These are phyloP conservation scores for Staphylotrichum longicolle DNA, from an alignment of 495 filamentous ascomycete genomes.

Conservation along the genomic window DNA sequence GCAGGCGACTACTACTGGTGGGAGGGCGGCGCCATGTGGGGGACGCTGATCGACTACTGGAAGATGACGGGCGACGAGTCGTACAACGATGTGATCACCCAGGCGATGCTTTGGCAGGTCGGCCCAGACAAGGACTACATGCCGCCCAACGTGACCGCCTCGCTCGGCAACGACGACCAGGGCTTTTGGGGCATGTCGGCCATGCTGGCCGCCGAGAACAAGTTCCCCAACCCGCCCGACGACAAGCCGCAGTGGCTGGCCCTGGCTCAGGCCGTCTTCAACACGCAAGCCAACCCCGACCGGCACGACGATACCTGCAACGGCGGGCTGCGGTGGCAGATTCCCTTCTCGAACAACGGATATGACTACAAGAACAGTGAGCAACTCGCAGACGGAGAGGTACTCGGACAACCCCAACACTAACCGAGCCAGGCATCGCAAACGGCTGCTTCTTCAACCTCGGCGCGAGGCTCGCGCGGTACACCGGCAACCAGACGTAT, in stretches of 20 bases:
- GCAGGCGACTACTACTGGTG: slow-evolving; percentile 59
- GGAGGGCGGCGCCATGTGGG: slow-evolving; percentile 74
- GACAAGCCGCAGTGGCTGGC: slow-evolving; percentile 66
- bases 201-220: slow-evolving; percentile 70
- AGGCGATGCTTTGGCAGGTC: slow-evolving; percentile 68
- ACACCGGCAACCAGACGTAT: slow-evolving; percentile 77
- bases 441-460: slow-evolving; percentile 88
- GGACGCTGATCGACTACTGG: slow-evolving; percentile 76
- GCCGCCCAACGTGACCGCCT: slow-evolving; percentile 67
- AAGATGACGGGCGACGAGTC: slow-evolving; percentile 66
- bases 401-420: neutral
- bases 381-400: neutral
- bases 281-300: slow-evolving; percentile 56
- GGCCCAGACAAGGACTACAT: slow-evolving; percentile 66
- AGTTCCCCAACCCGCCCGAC: slow-evolving; percentile 60
- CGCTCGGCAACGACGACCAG: slow-evolving; percentile 84
- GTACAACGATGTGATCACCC: slow-evolving; percentile 61
- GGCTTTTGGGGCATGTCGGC: slow-evolving; percentile 72
- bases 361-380: slow-evolving; percentile 86
- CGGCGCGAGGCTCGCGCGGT: slow-evolving; percentile 71
- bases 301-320: slow-evolving; percentile 64
- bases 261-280: slow-evolving; percentile 76
- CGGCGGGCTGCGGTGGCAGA: slow-evolving; percentile 84
- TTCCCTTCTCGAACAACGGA: slow-evolving; percentile 70
- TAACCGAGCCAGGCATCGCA: slow-evolving; percentile 53